Evolutionary conservation across 2,329 filamentous ascomycete species (phyloP).

Genomic region (Sporothrix variecibatus): DNA sequence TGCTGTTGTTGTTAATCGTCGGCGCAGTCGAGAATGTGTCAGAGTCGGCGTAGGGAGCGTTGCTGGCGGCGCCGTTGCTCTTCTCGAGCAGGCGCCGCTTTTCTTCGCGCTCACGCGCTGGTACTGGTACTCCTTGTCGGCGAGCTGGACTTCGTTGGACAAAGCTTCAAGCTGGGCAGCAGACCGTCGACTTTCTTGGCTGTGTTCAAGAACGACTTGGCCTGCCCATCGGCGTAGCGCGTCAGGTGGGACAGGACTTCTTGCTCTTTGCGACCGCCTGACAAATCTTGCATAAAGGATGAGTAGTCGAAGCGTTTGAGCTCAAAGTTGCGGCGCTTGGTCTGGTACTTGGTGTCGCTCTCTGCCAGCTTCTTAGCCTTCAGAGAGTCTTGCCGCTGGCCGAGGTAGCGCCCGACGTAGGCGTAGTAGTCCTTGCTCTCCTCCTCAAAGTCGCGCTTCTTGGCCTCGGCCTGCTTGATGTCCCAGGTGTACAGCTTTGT

Average conservation of each 20-base stretch:
- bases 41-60: slow-evolving; percentile 50
- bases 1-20: neutral
- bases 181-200: slow-evolving; percentile 86
- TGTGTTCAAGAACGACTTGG: slow-evolving; percentile 76
- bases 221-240: slow-evolving; percentile 88
- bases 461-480: slow-evolving; percentile 95
- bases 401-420: slow-evolving; percentile 93
- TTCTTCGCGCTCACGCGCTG: slow-evolving; percentile 92
- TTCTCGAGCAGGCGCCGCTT: slow-evolving; percentile 89
- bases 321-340: slow-evolving; percentile 91
- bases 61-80: slow-evolving; percentile 56
- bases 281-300: slow-evolving; percentile 98
- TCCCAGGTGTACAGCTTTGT: slow-evolving; percentile 90
- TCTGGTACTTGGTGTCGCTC: slow-evolving; percentile 94
- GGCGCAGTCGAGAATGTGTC: neutral
- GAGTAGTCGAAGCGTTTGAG: slow-evolving; percentile 98
- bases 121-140: slow-evolving; percentile 95
- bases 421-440: slow-evolving; percentile 98
- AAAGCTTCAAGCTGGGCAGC: slow-evolving; percentile 89
- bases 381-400: slow-evolving; percentile 89
- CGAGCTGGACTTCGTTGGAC: slow-evolving; percentile 83
- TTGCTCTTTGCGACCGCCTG: slow-evolving; percentile 97
- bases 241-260: slow-evolving; percentile 94
- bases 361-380: slow-evolving; percentile 97
- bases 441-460: slow-evolving; percentile 97